Conservation (phyloP, 768 basidiomycete genomes). For the Pleurotus pulmonarius region DNA sequence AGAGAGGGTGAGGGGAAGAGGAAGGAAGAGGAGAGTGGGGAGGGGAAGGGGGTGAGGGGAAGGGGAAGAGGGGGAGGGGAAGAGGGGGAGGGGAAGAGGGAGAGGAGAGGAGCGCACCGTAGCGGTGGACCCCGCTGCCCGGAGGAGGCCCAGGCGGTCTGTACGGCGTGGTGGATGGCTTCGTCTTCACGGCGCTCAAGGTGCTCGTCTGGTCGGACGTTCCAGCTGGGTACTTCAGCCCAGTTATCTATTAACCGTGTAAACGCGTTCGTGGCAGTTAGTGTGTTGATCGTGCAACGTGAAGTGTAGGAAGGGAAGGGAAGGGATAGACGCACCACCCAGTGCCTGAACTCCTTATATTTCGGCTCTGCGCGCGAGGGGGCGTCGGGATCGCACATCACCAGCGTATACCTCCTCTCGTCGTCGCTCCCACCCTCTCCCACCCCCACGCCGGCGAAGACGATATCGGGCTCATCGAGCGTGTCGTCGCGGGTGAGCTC, state of each 20-base stretch:
- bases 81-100: neutral
- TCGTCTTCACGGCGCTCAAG: constrained; percentile 35
- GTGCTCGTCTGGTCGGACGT: constrained; percentile 23
- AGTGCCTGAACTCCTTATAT: constrained; percentile 52
- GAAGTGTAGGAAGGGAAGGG: no score
- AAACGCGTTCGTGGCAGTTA: no score
- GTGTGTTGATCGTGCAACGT: no score
- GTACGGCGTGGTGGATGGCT: constrained; percentile 50
- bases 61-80: neutral
- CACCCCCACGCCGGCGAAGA: constrained; percentile 36
- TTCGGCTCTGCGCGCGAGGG: constrained; percentile 46
- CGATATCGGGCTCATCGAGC: constrained; percentile 46
- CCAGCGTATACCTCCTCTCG: constrained; percentile 46
- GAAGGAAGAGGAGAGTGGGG: no score
- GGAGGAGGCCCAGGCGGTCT: constrained; percentile 52
- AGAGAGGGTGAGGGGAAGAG: neutral
- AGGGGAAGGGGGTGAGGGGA: neutral
- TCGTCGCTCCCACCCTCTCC: constrained; percentile 12
- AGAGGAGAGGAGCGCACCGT: constrained; percentile 34
- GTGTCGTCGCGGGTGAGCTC: constrained; percentile 30
- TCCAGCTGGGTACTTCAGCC: constrained; percentile 25
- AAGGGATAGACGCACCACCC: constrained; percentile 37
- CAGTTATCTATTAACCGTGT: constrained; percentile 26
- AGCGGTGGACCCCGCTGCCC: constrained; percentile 53
- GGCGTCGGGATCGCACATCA: constrained; percentile 59